phyloP scores from a whole-genome alignment of 176 grass and related monocot genomes.

The Triticum turgidum region DNA sequence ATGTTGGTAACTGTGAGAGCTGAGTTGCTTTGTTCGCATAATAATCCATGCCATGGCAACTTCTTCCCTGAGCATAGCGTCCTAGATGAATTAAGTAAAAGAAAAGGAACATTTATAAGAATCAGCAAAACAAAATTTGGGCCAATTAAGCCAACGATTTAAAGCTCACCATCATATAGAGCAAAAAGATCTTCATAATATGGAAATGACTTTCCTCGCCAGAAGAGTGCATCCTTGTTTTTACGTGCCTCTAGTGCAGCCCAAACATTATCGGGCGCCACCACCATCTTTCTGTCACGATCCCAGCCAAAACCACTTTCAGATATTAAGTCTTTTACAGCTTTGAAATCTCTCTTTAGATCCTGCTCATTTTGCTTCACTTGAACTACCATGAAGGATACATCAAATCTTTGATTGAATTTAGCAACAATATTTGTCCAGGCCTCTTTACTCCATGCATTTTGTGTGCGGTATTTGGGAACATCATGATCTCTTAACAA shows the following conservation, averaged over 20 bases:
- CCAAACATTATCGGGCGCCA: not conserved
- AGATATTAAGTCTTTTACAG: not conserved
- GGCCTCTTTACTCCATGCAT: not conserved
- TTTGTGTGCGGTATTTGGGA: not conserved
- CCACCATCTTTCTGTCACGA: not conserved
- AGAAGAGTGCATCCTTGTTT: no score
- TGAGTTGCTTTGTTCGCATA: no score
- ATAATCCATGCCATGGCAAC: no score
- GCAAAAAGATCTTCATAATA: no score
- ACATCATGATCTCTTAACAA: not conserved
- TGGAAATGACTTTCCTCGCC: no score
- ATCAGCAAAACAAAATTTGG: no score
- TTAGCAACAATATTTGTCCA: not conserved
- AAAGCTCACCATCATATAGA: no score
- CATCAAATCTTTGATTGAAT: not conserved
- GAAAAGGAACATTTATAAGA: no score
- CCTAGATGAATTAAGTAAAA: no score
- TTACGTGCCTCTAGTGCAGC: not conserved
- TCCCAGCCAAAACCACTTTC: conserved; percentile 25
- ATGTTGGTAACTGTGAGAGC: no score
- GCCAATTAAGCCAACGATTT: no score
- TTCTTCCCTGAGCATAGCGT: no score
- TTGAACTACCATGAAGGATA: not conserved
- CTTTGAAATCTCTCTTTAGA: not conserved
- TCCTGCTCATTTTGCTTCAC: conserved; percentile 27